Base-by-base conservation (phyloP, 495 filamentous ascomycete genomes). In the Geoglossum glabrum region DNA sequence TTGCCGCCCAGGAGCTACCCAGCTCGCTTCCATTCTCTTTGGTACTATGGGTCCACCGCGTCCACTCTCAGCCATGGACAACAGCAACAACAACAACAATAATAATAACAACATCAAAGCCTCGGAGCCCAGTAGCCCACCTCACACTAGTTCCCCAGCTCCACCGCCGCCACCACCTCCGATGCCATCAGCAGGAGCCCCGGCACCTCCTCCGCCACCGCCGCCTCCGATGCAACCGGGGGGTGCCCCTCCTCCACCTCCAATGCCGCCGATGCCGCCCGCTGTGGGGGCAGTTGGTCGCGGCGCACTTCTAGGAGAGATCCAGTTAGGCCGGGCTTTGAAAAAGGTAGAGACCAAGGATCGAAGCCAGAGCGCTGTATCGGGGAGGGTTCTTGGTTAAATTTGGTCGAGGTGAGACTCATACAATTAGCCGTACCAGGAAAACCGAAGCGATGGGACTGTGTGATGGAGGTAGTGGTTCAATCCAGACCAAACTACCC, bases 41-140 rank as follows among this genome's bases (percentile, higher is more conserved):
- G 90, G 92, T 57, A 94, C 90, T 54, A 98, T 98, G 92, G 92
- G 78, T 10, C 92, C 92, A 45, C 92, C 92, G 23, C 81, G 90
- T 55, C 88, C 93, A 34, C 68, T 95, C 27, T 90, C 86, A 52
- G 84, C 86, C 9, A 80, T 65, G 71, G 15, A 64, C 68, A 21
- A 70, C 68, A 40, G 36, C 36, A 40, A 15, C 36, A 40, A 40
- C 36, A 40, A 40, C 13, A n/a, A n/a, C n/a, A n/a, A 64, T 68
- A 21, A 70, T 68, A 40, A 15, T 15, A 40, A 15, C 36, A 40
- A 40, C 36, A 40, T 13, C 13, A 59, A 63, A 68, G 21, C 65
- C 65, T 46, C 62, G 59, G 17, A 50, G 56, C 15, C 47, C 58
- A 7, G 43, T 10, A 51, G 57, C 11, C 60, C 60, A 26, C 55